These are phyloP conservation scores for Boletus holoroseus DNA, from an alignment of 1,284 basidiomycete species.

Conservation along the genomic window DNA sequence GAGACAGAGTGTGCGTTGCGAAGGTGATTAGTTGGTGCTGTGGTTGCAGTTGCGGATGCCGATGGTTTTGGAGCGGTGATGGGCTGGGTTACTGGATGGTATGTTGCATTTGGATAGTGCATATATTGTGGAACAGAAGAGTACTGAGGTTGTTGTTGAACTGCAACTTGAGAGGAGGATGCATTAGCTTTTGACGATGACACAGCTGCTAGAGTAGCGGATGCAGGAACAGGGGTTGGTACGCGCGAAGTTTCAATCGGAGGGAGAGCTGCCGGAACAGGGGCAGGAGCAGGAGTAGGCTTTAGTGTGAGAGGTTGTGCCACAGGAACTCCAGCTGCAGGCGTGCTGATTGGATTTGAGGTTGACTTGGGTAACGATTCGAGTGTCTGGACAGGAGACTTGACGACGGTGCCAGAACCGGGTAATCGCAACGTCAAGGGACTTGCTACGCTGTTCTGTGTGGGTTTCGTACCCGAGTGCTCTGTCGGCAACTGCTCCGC, in stretches of 20 bases:
- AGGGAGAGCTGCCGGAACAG: slow-evolving; percentile 25
- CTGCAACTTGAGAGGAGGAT: slow-evolving; percentile 30
- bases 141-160: slow-evolving; percentile 29
- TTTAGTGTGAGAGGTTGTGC: slow-evolving; percentile 17
- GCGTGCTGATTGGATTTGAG: slow-evolving; percentile 11
- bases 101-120: slow-evolving; percentile 46
- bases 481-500: slow-evolving; percentile 13
- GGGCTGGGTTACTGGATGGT: slow-evolving; percentile 34
- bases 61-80: slow-evolving; percentile 22
- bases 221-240: slow-evolving; percentile 21
- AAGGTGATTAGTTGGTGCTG: slow-evolving; percentile 19
- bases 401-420: slow-evolving; percentile 20
- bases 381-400: slow-evolving; percentile 20
- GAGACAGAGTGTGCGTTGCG: slow-evolving; percentile 32
- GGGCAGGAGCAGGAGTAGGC: slow-evolving; percentile 11
- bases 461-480: slow-evolving; percentile 14
- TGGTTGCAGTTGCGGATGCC: slow-evolving; percentile 10
- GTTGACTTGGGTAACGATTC: slow-evolving; percentile 22
- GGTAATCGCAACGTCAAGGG: slow-evolving; percentile 32
- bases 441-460: slow-evolving; percentile 22
- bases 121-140: slow-evolving; percentile 24
- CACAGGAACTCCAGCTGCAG: slow-evolving; percentile 24
- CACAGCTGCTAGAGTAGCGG: slow-evolving; percentile 1
- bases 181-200: slow-evolving; percentile 28
- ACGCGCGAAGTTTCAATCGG: slow-evolving; percentile 21